phyloP scores from a whole-genome alignment of 345 rosid genomes.

The Sonneratia alba region DNA sequence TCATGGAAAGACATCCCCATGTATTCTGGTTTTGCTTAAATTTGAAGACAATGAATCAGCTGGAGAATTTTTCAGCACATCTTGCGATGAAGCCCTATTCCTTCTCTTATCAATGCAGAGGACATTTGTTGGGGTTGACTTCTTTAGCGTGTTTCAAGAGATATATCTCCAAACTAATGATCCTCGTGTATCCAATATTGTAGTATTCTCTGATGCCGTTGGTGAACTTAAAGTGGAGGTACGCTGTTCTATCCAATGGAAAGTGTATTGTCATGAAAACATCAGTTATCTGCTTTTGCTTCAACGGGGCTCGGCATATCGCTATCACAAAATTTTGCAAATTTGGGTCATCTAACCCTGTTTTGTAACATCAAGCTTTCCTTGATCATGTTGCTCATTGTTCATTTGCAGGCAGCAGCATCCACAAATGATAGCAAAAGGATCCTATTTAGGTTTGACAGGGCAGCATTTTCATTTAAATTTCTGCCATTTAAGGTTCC shows the following conservation, averaged over 20 bases:
- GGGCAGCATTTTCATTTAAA: slow-evolving; percentile 66
- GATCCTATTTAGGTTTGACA: slow-evolving; percentile 67
- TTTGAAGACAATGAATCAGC: too few species aligned
- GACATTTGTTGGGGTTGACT: slow-evolving; percentile 87
- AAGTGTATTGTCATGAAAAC: neutral
- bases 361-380: neutral
- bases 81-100: neutral
- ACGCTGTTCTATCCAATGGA: slow-evolving; percentile 4
- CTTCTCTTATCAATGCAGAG: slow-evolving; percentile 35
- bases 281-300: neutral
- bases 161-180: slow-evolving; percentile 58
- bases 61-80: neutral
- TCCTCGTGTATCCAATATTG: slow-evolving; percentile 85
- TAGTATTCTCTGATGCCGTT: slow-evolving; percentile 63
- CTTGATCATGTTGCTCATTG: neutral
- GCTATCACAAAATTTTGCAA: too few species aligned
- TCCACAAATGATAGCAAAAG: slow-evolving; percentile 50
- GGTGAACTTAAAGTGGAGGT: slow-evolving; percentile 98
- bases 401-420: slow-evolving; percentile 60
- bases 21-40: neutral
- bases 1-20: neutral
- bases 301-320: too few species aligned
- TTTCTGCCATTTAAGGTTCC: slow-evolving; percentile 91
- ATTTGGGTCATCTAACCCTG: neutral
- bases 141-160: slow-evolving; percentile 86